Percentiles rank a stretch among this genome's conserved stretches.
These are phyloP conservation scores for Brassica rapa DNA, from an alignment of 345 rosid species.

Conservation along the genomic window DNA sequence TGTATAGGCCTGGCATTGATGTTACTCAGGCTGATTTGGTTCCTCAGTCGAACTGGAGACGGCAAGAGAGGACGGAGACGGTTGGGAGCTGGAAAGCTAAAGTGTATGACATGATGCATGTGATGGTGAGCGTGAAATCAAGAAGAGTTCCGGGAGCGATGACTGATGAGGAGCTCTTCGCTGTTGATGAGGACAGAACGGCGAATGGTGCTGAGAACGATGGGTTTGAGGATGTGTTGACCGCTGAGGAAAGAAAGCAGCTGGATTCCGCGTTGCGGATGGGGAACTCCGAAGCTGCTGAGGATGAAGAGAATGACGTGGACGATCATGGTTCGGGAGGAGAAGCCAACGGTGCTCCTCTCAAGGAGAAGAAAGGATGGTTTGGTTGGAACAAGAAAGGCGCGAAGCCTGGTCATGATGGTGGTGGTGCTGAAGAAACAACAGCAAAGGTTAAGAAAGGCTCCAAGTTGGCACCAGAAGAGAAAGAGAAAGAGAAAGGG, in stretches of 20 bases:
- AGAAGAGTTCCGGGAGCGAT: conserved; percentile 91
- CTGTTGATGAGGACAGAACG: conserved; percentile 75
- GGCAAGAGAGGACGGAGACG: conserved; percentile 91
- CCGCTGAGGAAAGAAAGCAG: conserved; percentile 83
- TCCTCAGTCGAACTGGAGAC: conserved; percentile 94
- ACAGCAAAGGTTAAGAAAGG: conserved; percentile 59
- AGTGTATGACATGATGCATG: conserved; percentile 95
- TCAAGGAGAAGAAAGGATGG: conserved; percentile 89
- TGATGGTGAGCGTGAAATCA: conserved; percentile 95
- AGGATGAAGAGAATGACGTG: conserved; percentile 66
- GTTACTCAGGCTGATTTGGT: conserved; percentile 94
- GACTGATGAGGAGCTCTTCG: conserved; percentile 94
- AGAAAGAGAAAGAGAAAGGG: conserved; percentile 46
- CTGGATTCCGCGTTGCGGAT: conserved; percentile 70
- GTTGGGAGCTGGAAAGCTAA: conserved; percentile 97
- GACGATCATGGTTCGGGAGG: conserved; percentile 50
- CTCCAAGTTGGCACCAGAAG: conserved; percentile 77
- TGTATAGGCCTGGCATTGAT: conserved; percentile 98
- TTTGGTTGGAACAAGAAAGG: conserved; percentile 84
- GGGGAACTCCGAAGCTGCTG: conserved; percentile 60
- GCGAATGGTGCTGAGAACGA: conserved; percentile 62
- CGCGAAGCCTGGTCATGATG: conserved; percentile 56
- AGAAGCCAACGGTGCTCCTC: conserved; percentile 30
- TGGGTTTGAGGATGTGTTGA: conserved; percentile 71
- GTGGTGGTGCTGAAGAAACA: conserved; percentile 69